Evolutionary conservation across 768 basidiomycete species (phyloP), one percentile per base, ranked within the genome.

Genomic region (Hericium erinaceus): DNA sequence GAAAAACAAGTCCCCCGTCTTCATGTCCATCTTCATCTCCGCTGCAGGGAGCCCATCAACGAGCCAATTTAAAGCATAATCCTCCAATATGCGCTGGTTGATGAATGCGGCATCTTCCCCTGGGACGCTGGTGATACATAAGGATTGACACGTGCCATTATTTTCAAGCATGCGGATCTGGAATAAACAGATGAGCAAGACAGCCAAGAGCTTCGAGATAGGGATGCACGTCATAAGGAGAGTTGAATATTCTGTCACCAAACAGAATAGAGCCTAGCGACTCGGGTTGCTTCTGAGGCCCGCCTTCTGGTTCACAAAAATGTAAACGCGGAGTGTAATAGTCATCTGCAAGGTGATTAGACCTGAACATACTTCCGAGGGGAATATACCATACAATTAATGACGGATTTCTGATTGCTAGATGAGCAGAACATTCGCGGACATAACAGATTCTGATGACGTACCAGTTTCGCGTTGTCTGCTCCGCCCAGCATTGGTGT

Each of bases 21-120:
- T 80, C 48, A 74, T 65, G 68, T 97, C 93, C 39, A 77, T 72
- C 71, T 92, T 95, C 87, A 92, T 90, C 72, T 97, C 93, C 15
- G 92, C 91, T 6, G 89, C 91, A 2, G 95, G 95, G 28, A 98
- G 78, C 12, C 95, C 95, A 65, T 98, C 95, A 41, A 98, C 75
- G 37, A 98, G 84, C 88, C 94, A 95, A 65, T 97, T 97, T 56
- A 97, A 74, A 1, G 91, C 89, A 66, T 98, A 97, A 66, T 92
- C 89, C 68, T 98, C 94, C 48, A 80, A 78, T 68, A 97, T 93
- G 54, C 93, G 86, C 57, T 90, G 84, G 63, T 95, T 95, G 66
- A 98, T 87, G 69, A 97, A 97, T 64, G 81, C 85, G 11, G 89
- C 87, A 59, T 95, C 87, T 59, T 87, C 82, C 15, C 72, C 75